Evolutionary conservation across 176 grass and related monocot genomes (phyloP).

Genomic region (Otatea glauca): DNA sequence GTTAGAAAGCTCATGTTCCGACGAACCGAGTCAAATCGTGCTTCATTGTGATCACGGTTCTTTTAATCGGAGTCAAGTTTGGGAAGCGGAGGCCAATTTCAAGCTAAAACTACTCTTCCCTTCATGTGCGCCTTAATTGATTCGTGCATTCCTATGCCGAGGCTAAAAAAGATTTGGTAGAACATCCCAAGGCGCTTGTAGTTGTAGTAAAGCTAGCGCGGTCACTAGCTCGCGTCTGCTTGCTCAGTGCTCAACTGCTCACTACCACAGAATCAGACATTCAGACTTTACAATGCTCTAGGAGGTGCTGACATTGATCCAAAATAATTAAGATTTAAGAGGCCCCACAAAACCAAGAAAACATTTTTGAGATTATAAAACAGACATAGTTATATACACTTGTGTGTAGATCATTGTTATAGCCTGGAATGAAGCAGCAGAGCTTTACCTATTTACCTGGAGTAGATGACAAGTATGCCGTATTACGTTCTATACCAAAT

Average conservation of each 20-base stretch:
- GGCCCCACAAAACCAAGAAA: slow-evolving; percentile 42
- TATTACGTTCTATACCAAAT: too few relatives aligned
- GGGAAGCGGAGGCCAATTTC: slow-evolving; percentile 44
- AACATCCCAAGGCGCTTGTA: slow-evolving; percentile 51
- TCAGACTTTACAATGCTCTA: slow-evolving; percentile 55
- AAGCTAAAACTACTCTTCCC: neutral
- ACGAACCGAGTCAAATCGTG: slow-evolving; percentile 42
- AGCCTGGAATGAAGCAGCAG: neutral
- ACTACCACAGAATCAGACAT: slow-evolving; percentile 40
- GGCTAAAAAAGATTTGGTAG: slow-evolving; percentile 21
- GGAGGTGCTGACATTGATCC: slow-evolving; percentile 46
- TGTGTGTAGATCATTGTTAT: neutral
- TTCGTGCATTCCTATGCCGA: slow-evolving; percentile 51
- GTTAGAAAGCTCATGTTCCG: neutral
- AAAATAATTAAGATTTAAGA: slow-evolving; percentile 31
- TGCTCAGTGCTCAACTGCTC: neutral
- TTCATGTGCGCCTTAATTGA: slow-evolving; percentile 60
- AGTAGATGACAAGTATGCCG: neutral
- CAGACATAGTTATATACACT: neutral
- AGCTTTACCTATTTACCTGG: neutral
- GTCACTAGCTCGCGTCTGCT: slow-evolving; percentile 2
- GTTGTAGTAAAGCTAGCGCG: slow-evolving; percentile 27
- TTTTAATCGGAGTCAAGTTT: slow-evolving; percentile 39
- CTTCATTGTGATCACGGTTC: slow-evolving; percentile 33
- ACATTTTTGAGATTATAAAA: slow-evolving; percentile 55